Evolutionary conservation across 2,329 filamentous ascomycete species (phyloP).

Genomic region (Aspergillus texensis): DNA sequence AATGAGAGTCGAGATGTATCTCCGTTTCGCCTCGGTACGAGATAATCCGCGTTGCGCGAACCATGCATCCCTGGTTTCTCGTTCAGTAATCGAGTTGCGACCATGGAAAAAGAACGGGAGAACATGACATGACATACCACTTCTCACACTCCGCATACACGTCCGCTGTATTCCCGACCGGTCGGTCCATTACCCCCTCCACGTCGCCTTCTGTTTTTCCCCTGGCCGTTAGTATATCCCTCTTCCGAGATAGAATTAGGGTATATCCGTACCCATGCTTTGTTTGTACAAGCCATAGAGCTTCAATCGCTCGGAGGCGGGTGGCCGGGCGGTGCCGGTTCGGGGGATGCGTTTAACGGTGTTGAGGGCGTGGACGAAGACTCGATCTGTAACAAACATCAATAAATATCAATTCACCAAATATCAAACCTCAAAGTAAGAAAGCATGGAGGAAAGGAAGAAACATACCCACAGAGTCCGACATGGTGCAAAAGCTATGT

Average conservation of each 20-base stretch:
- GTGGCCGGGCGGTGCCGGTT: constrained; percentile 86
- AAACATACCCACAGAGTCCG: constrained; percentile 51
- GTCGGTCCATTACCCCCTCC: constrained; percentile 87
- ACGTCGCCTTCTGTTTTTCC: constrained; percentile 76
- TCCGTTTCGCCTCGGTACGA: constrained; percentile 88
- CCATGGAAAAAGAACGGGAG: neutral
- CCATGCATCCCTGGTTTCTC: constrained; percentile 76
- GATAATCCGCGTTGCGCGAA: constrained; percentile 80
- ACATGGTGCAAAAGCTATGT: constrained; percentile 40
- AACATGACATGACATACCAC: constrained; percentile 53
- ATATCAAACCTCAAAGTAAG: neutral
- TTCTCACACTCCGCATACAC: constrained; percentile 63
- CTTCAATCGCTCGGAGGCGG: constrained; percentile 78
- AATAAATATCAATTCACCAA: neutral
- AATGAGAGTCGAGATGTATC: constrained; percentile 91
- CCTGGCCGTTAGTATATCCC: constrained; percentile 1
- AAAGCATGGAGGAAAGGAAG: neutral
- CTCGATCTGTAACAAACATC: constrained; percentile 69
- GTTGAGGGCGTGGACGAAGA: constrained; percentile 98
- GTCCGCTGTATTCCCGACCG: constrained; percentile 57
- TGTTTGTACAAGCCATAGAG: constrained; percentile 99
- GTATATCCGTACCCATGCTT: constrained; percentile 70
- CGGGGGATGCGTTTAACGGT: constrained; percentile 97
- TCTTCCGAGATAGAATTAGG: neutral
- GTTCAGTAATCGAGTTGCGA: too few species aligned